Conservation (phyloP, 345 rosid species). For the Barbarea vulgaris region DNA sequence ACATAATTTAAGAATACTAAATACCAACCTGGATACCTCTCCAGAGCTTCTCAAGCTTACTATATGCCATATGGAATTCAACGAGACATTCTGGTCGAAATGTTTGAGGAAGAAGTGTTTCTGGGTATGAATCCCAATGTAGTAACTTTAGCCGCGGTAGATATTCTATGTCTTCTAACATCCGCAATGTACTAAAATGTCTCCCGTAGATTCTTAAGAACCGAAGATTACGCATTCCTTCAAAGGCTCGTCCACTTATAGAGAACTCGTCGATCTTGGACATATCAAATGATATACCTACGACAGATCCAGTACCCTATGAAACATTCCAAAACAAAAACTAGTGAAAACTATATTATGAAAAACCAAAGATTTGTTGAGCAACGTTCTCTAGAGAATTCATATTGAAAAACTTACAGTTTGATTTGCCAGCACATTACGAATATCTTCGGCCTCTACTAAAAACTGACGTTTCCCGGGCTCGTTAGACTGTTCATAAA, state of each 20-base stretch:
- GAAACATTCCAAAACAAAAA: neutral
- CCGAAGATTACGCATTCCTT: neutral
- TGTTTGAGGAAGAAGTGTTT: constrained; percentile 8
- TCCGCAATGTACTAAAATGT: no score
- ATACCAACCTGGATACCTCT: constrained; percentile 4
- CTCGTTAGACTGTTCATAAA: constrained; percentile 2
- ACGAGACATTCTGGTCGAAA: constrained; percentile 5
- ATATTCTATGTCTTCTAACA: neutral
- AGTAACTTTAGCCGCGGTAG: constrained; percentile 7
- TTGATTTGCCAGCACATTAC: constrained; percentile 3
- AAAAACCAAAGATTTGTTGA: no score
- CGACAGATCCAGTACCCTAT: constrained; percentile 23
- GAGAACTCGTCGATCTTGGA: neutral
- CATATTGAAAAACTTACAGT: constrained; percentile 4
- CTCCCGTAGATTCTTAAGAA: neutral
- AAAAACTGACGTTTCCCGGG: constrained; percentile 34
- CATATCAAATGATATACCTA: neutral
- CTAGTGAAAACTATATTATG: neutral
- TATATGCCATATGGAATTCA: neutral
- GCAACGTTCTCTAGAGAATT: no score
- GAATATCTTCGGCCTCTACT: constrained; percentile 5
- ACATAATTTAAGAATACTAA: neutral
- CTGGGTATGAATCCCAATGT: constrained; percentile 18
- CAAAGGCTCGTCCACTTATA: neutral
- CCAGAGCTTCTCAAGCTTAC: constrained; percentile 23